Percentiles rank a stretch among this genome's conserved stretches.
Evolutionary conservation across 768 basidiomycete genomes (phyloP).

Genomic region (Macrolepiota dolichaula): DNA sequence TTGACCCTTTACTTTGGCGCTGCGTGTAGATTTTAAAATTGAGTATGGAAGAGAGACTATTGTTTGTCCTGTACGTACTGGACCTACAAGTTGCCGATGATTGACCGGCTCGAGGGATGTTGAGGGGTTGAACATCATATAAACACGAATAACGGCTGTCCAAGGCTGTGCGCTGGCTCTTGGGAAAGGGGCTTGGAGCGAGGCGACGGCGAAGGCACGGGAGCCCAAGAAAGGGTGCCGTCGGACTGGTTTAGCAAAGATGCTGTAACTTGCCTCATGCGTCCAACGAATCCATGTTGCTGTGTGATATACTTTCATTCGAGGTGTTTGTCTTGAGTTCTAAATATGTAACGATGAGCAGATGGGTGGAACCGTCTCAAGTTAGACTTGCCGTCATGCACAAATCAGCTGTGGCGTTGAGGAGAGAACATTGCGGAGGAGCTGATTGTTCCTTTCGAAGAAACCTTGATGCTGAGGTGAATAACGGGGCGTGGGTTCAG

Average conservation of each 20-base stretch:
- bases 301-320: neutral
- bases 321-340: neutral
- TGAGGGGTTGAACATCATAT: neutral
- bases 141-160: neutral
- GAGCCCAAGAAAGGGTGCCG: conserved; percentile 1
- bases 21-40: neutral
- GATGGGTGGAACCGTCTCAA: neutral
- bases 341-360: neutral
- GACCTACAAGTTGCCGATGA: neutral
- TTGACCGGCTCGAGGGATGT: conserved; percentile 5
- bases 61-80: neutral
- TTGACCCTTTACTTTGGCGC: neutral
- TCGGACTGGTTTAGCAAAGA: conserved; percentile 3
- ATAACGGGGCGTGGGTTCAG: neutral
- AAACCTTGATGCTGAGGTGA: neutral
- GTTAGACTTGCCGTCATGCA: neutral
- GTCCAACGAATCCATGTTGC: neutral
- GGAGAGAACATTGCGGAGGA: neutral
- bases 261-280: neutral
- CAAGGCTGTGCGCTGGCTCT: neutral
- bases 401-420: neutral
- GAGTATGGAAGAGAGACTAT: neutral
- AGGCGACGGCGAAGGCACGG: neutral
- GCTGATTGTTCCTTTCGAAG: neutral
- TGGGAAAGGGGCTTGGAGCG: neutral